These are phyloP conservation scores for Neonectria ditissima DNA, from an alignment of 2,329 filamentous ascomycete species.

Conservation along the genomic window DNA sequence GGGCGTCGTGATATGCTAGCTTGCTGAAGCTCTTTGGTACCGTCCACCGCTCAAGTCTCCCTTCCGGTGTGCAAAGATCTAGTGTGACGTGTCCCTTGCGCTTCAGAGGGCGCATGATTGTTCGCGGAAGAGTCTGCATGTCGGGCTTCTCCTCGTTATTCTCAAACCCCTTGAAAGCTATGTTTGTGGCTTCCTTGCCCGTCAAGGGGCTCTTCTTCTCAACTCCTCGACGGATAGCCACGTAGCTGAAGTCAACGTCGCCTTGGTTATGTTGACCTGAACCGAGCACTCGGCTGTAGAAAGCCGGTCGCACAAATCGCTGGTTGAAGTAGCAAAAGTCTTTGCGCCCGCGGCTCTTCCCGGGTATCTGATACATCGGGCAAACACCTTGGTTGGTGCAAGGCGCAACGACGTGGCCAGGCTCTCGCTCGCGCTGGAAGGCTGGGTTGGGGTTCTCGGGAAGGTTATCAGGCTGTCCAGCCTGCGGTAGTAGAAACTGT, in stretches of 20 bases:
- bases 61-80: conserved; percentile 89
- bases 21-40: conserved; percentile 84
- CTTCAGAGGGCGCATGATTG: conserved; percentile 86
- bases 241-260: conserved; percentile 90
- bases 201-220: conserved; percentile 52
- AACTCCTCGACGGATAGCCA: conserved; percentile 84
- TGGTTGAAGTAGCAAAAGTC: conserved; percentile 94
- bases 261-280: conserved; percentile 82
- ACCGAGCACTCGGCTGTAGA: conserved; percentile 81
- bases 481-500: conserved; percentile 72
- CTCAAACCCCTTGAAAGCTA: conserved; percentile 81
- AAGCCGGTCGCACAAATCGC: conserved; percentile 85
- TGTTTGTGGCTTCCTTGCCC: conserved; percentile 68
- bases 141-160: conserved; percentile 58
- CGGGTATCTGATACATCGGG: conserved; percentile 85
- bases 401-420: conserved; percentile 74
- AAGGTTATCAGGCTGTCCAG: conserved; percentile 50
- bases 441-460: conserved; percentile 56
- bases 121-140: conserved; percentile 79
- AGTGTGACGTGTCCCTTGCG: conserved; percentile 87
- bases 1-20: conserved; percentile 89
- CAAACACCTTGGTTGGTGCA: conserved; percentile 92
- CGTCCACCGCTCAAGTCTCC: conserved; percentile 91
- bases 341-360: conserved; percentile 78
- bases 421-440: conserved; percentile 61